Base-by-base conservation (phyloP, 768 basidiomycete genomes). In the Hygrophorus russula region DNA sequence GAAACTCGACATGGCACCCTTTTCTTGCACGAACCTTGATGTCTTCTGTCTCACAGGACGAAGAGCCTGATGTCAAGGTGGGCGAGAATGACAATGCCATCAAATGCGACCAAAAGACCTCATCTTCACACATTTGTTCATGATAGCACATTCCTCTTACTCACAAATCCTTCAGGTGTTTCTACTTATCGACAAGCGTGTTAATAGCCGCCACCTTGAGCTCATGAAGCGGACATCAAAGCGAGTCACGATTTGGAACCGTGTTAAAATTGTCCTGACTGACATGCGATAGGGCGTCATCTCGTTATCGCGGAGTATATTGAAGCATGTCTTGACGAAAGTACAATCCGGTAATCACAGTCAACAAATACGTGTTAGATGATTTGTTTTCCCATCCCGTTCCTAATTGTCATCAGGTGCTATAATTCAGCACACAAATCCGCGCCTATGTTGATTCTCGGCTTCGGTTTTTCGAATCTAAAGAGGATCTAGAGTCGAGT, bases 111-210 rank as follows among this genome's bases (percentile, higher is more conserved):
- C 68, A 76, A 36, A 74, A n/a, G n/a, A 78, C 17, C 62, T 67
- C 49, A 87, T 93, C 41, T 94, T 96, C 64, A 78, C 60, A 51
- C 88, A 96, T 63, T 59, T 93, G 84, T 89, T 48, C 46, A 7
- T 32, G 7, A 20, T 15, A 13, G 17, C 29, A 11, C 27, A 34
- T 30, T n/a, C 46, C 32, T 42, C 28, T 47, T 29, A 41, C 42
- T 39, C 33, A 15, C 18, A 35, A 38, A 13, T 15, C n/a, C n/a
- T 42, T 13, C 42, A 92, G 89, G 49, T 79, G 77, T 51, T 93
- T 94, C 60, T 97, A 96, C 61, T 96, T 33, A 57, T 92, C 42
- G 85, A 92, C 64, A 85, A 85, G 60, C 78, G 82, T 7, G 90
- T 93, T 51, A 71, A 71, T 38, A 79, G 74, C 49, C 76, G 89